A percentile compares a stretch with the other conserved stretches of the same genome.
Evolutionary conservation across 768 basidiomycete genomes (phyloP).

Genomic region (Tulasnella sp.): DNA sequence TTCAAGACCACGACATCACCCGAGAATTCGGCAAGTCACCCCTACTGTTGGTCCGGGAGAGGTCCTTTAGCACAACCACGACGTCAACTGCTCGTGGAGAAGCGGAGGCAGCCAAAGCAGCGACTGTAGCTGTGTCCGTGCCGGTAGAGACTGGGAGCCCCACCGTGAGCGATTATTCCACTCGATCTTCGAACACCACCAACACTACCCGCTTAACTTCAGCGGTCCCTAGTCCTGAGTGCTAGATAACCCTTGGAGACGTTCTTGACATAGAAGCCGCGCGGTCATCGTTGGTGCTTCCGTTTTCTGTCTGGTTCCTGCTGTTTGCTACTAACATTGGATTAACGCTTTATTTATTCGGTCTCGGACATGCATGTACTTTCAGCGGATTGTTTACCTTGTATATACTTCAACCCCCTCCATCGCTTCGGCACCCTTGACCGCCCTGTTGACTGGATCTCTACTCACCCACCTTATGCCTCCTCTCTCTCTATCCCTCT

Average conservation of each 20-base stretch:
- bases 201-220: not conserved
- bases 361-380: too few relatives aligned
- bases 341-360: too few relatives aligned
- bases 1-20: slow-evolving; percentile 7
- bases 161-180: slow-evolving; percentile 13
- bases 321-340: too few relatives aligned
- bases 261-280: too few relatives aligned
- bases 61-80: not conserved
- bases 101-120: not conserved
- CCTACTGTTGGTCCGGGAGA: not conserved
- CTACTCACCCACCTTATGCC: too few relatives aligned
- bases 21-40: not conserved
- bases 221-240: not conserved
- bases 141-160: slow-evolving; percentile 7
- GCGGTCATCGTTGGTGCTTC: too few relatives aligned
- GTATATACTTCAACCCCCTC: too few relatives aligned
- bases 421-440: too few relatives aligned
- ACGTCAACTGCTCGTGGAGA: not conserved
- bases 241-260: not conserved
- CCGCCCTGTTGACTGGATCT: too few relatives aligned
- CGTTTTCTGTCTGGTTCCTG: too few relatives aligned
- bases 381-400: too few relatives aligned
- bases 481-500: too few relatives aligned
- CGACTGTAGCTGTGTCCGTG: not conserved
- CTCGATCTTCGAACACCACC: not conserved